Evolutionary conservation across 177 flowering plant genomes (phyloP), one percentile per base, ranked within the genome.

Genomic region (Vitis hybrid): DNA sequence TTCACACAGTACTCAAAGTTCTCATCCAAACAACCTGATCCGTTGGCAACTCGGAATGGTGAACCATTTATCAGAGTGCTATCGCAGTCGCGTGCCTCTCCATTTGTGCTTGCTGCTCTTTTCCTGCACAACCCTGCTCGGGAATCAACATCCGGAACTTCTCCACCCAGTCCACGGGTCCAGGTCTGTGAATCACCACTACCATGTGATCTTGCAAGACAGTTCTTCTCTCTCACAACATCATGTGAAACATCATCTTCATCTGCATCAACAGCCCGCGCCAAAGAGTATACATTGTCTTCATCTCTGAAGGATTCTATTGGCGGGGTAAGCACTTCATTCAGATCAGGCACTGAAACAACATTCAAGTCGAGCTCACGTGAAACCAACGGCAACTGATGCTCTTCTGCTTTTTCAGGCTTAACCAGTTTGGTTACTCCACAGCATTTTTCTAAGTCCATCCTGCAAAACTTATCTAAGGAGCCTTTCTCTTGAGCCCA

Each of bases 1-100:
- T 91, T 91, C 71, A 96, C 94, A 73, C 98, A 96, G 76, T 89
- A 85, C 83, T 91, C 99, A 55, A 89, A 91, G 78, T 80, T 87
- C 75, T 79, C 94, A 61, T 89, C 97, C 70, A 90, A 71, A 66
- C 73, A 66, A 49, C 79, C 83, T 11, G 92, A 75, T 51, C 81
- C 78, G 62, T 73, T 72, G 7, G 83, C 67, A 14, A 80, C 49
- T 30, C 62, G 68, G 62, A 84, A 72, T 50, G 91, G 93, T 17
- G 93, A 87, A 15, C 88, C 91, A 74, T 89, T 88, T 48, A 90
- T 83, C 73, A 93, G 72, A 65, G 91, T 85, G 79, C 98, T 93
- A 74, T 93, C 97, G 75, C 93, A 84, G 66, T 93, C 98, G 61
- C 81, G 87, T 1, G 78, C 64, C 74, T 93, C 94, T 72, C 87